Base-by-base conservation (phyloP, 2,329 filamentous ascomycete species). In the Chaetomium strumarium region DNA sequence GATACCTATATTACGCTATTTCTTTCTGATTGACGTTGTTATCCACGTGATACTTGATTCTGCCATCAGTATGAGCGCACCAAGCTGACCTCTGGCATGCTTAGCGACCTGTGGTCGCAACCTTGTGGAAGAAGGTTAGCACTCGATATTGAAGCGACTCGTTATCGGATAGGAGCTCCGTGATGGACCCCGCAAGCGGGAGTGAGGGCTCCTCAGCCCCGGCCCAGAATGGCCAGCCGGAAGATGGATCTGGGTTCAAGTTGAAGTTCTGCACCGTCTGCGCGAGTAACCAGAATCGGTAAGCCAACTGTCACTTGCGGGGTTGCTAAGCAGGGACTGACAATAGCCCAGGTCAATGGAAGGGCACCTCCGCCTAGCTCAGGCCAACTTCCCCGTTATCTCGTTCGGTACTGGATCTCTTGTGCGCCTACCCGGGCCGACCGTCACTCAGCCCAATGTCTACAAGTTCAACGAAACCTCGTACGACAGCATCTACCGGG, bases 251-350 rank as follows among this genome's bases (percentile, higher is more conserved):
- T n/a, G 81, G 78, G 48, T 96, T 85, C 78, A 96, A 93, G 72
- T 80, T 99, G 57, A 95, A 88, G 67, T 96, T 97, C 72, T 96
- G 91, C 75, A 97, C 93, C 2, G 92, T 99, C n/a, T 99, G 93
- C 72, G 93, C 93, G 8, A 96, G 90, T 65, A 99, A 99, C 65
- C 90, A 99, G 70, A 99, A 99, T 67, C 84, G 93, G 83, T 95
- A 76, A 58, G 77, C 64, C 45, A 17, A 50, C 36, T 19, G 9
- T 33, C 11, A 19, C 46, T 39, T 30, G 9, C 30, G 13, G 13
- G 31, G 33, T 11, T 46, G 43, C 58, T 63, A 40, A 66, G 48
- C 46, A 39, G 39, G 31, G 16, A 49, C 51, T 56, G 36, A 58
- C 55, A 37, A 37, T 34, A 14, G 17, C 29, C 46, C 49, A 88